phyloP scores from a whole-genome alignment of 2,329 filamentous ascomycete species.

The Fusarium brevicatenulatum region DNA sequence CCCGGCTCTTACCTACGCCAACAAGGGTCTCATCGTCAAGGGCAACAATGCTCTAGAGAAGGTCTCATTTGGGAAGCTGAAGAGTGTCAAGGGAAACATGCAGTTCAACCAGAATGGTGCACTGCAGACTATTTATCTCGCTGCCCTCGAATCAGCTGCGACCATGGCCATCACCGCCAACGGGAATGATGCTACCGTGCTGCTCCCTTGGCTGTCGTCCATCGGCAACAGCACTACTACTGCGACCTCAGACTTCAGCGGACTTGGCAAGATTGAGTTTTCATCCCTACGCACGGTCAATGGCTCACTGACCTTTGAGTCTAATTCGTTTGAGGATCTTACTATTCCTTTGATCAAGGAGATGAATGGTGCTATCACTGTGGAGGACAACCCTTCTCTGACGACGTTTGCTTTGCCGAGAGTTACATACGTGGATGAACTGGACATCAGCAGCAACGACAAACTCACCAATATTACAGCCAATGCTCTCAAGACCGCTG shows the following conservation, averaged over 20 bases:
- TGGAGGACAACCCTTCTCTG: slow-evolving; percentile 39
- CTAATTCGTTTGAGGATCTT: slow-evolving; percentile 33
- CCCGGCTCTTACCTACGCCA: slow-evolving; percentile 28
- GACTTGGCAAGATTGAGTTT: slow-evolving; percentile 35
- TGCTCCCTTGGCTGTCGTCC: slow-evolving; percentile 35
- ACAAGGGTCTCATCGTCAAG: slow-evolving; percentile 39
- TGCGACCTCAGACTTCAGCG: slow-evolving; percentile 37
- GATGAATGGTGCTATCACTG: slow-evolving; percentile 40
- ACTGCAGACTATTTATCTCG: slow-evolving; percentile 26
- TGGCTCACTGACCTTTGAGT: slow-evolving; percentile 40
- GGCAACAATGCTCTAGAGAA: slow-evolving; percentile 35
- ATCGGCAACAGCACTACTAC: slow-evolving; percentile 42
- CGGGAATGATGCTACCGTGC: slow-evolving; percentile 26
- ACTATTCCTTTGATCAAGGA: slow-evolving; percentile 40
- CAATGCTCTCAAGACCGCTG: slow-evolving; percentile 42
- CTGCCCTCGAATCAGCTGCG: slow-evolving; percentile 39
- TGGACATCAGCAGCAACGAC: slow-evolving; percentile 39
- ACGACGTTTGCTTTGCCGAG: slow-evolving; percentile 42
- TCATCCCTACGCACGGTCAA: slow-evolving; percentile 39
- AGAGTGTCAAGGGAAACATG: slow-evolving; percentile 40
- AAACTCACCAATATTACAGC: slow-evolving; percentile 43
- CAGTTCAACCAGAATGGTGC: slow-evolving; percentile 40
- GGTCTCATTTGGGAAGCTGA: slow-evolving; percentile 39
- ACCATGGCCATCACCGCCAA: slow-evolving; percentile 44
- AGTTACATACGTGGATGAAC: slow-evolving; percentile 33